Base-by-base conservation (phyloP, 2,329 filamentous ascomycete genomes). In the Pseudogymnoascus sp. region DNA sequence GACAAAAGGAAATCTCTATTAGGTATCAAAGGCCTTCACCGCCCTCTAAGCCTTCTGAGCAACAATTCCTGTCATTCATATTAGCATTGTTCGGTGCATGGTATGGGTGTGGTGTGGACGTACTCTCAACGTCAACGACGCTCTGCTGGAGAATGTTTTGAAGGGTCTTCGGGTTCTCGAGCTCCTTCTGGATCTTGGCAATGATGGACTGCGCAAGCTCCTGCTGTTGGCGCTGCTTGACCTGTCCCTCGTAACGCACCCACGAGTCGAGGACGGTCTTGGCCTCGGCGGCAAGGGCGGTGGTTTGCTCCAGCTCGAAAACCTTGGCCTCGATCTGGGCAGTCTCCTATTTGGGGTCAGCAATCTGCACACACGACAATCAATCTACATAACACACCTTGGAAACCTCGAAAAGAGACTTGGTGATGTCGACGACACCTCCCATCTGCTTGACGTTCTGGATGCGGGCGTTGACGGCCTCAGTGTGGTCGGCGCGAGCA, bases 91-190 rank as follows among this genome's bases (percentile, higher is more conserved):
- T 61, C 36, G 15, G 13, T 26, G 59, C 19, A 31, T 31, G 10
- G 6, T 40, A 15, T 8, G 31, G 17, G 38, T 28, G 23, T 26
- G 33, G 2, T 26, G 23, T 38, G 33, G 11, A 77, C 86, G 77
- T 83, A 97, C 93, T 93, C 87, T 99, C 95, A 76, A 99, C 88
- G 79, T 99, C 95, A 69, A 89, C 81, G 74, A 99, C 86, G 78
- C 92, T 96, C 85, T 99, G 95, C 82, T 95, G 89, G 72, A 99
- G 87, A 74, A 99, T 97, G 83, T 97, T 92, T 84, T 97, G 91
- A 73, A 99, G 87, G 70, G 88, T 85, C 87, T 93, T 97, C 78
- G 96, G 95, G 85, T 90, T 97, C 85, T 97, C 91, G 65, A 99
- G 87, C 85, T 97, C 93, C 87, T 97, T 97, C 80, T 90, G 88